Evolutionary conservation across 2,329 filamentous ascomycete genomes (phyloP), one percentile per base, ranked within the genome.

Genomic region (Aureobasidium sp.): DNA sequence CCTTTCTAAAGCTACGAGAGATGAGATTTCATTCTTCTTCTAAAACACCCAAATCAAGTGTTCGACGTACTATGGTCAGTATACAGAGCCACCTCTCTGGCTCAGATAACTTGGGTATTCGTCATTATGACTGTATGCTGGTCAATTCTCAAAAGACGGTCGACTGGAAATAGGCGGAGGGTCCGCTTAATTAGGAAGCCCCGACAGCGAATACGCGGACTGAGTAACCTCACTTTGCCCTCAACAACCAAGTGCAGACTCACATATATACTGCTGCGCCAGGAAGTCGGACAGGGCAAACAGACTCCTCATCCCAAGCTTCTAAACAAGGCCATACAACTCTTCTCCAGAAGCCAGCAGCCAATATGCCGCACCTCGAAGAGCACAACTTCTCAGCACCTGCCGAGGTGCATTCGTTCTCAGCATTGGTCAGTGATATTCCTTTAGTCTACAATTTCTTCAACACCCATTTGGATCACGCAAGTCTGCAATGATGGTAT

Each of bases 311-410:
- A 15, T 4, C 15, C 8, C 5, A n/a, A 41, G 3, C 5, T n/a
- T 20, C 20, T 5, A 41, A 1, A 12, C 43, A 15, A 4, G 10
- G 29, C 29, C 29, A 20, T 17, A 6, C 27, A 20, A 34, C 1
- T 4, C 34, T 13, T 1, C 20, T 5, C 2, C 0, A 17, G 8
- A 4, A 36, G 5, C 32, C 7, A 32, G 17, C 1, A 39, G 48
- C 15, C 46, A 69, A 41, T 0, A 70, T 70, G 68, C 66, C 67
- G 27, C 62, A 66, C 53, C 64, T 65, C 17, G 65, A 72, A 6
- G 69, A 74, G 47, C 65, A 70, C 46, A 68, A 71, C 24, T 80
- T 80, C 64, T 74, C 76, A 13, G 74, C 76, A 9, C 73, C 77
- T 27, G 57, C 74, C 29, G 71, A 76, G 63, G 70, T 67, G 5